A percentile compares a stretch with the other conserved stretches of the same genome.
Evolutionary conservation across 2,329 filamentous ascomycete genomes (phyloP).

Genomic region (Neopestalotiopsis clavispora): DNA sequence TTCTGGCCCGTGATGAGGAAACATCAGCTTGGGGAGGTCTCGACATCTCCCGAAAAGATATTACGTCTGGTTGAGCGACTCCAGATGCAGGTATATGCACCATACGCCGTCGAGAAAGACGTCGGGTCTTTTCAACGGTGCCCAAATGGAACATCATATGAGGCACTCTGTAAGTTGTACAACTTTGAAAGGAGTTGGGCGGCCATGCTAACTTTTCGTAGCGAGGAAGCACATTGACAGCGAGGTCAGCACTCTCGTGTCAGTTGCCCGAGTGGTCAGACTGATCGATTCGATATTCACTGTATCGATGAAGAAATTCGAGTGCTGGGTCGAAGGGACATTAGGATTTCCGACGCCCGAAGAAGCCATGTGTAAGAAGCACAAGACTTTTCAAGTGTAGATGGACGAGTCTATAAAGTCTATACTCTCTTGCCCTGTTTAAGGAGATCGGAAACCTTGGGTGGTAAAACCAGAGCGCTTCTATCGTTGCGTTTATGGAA

Average conservation of each 20-base stretch:
- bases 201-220: neutral
- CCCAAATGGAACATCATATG: neutral
- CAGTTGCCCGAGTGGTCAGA: neutral
- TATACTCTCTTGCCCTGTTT: slow-evolving; percentile 64
- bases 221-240: too few species aligned
- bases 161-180: neutral
- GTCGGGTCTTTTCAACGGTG: neutral
- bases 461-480: slow-evolving; percentile 81
- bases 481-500: slow-evolving; percentile 93
- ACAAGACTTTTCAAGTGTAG: neutral
- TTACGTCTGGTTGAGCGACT: neutral
- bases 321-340: neutral
- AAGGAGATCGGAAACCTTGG: slow-evolving; percentile 82
- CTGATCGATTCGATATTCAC: neutral
- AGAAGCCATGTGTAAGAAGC: neutral
- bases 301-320: neutral
- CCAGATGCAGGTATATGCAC: neutral
- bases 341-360: neutral
- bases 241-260: neutral
- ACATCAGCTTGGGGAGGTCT: neutral
- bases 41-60: too few species aligned
- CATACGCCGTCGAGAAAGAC: neutral
- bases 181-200: neutral
- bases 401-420: slow-evolving; percentile 10
- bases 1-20: neutral